Conservation (phyloP, 2,329 filamentous ascomycete genomes). For the Huntiella savannae region DNA sequence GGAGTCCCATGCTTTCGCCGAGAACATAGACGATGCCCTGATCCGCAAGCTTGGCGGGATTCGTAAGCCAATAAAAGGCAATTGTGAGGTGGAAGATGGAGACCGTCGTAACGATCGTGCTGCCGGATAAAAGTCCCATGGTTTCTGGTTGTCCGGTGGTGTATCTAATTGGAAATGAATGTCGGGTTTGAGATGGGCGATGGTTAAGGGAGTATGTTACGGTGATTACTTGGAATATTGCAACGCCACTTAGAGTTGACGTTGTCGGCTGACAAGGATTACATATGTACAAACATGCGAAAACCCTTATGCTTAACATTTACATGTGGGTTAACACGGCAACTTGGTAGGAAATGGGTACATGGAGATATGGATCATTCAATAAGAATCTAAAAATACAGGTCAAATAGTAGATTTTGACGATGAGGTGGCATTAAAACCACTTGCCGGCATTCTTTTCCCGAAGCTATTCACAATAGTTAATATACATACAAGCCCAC, state of each 20-base stretch:
- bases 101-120: conserved; percentile 61
- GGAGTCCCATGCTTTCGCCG: conserved; percentile 66
- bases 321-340: too few species aligned
- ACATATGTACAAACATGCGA: too few species aligned
- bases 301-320: too few species aligned
- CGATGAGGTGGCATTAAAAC: neutral
- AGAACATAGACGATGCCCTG: conserved; percentile 66
- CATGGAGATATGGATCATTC: neutral
- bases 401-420: neutral
- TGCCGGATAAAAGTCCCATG: conserved; percentile 70
- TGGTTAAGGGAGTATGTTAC: too few species aligned
- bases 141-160: neutral
- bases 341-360: too few species aligned
- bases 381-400: conserved; percentile 1
- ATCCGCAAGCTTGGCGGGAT: conserved; percentile 52
- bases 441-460: conserved; percentile 9
- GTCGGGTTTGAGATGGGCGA: too few species aligned
- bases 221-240: too few species aligned
- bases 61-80: conserved; percentile 65
- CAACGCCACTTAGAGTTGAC: too few species aligned
- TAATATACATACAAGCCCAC: neutral
- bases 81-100: conserved; percentile 72
- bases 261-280: too few species aligned
- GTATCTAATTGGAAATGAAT: too few species aligned
- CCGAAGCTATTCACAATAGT: conserved; percentile 5